Evolutionary conservation across 2,329 filamentous ascomycete species (phyloP).

Genomic region (Penicillium aurantiogriseum): DNA sequence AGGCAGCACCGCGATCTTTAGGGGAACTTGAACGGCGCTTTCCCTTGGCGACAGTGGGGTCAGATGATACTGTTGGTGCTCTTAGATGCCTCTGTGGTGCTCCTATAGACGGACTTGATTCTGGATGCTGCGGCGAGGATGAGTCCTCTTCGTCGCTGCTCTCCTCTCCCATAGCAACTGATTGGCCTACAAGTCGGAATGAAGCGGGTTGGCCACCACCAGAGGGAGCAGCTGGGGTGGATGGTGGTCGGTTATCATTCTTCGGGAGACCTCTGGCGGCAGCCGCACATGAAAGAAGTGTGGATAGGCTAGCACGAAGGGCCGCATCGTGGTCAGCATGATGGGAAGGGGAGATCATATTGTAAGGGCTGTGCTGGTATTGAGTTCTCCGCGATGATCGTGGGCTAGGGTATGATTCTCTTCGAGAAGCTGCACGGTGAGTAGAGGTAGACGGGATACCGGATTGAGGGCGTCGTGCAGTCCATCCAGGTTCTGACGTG

Average conservation of each 20-base stretch:
- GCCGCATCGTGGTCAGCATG: slow-evolving; percentile 91
- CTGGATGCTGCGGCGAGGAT: slow-evolving; percentile 18
- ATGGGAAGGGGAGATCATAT: slow-evolving; percentile 70
- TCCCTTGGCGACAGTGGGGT: slow-evolving; percentile 20
- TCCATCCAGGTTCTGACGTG: slow-evolving; percentile 45
- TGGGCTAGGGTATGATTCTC: slow-evolving; percentile 40
- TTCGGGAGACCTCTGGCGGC: slow-evolving; percentile 82
- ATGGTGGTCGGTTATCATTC: slow-evolving; percentile 34
- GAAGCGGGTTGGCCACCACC: slow-evolving; percentile 47
- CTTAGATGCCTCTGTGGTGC: slow-evolving; percentile 22
- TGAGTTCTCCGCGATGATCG: slow-evolving; percentile 35
- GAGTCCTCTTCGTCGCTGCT: slow-evolving; percentile 25
- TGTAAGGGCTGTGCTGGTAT: slow-evolving; percentile 57
- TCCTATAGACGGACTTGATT: slow-evolving; percentile 20
- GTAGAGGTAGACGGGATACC: slow-evolving; percentile 42
- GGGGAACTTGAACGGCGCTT: slow-evolving; percentile 39
- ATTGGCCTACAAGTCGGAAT: slow-evolving; percentile 61
- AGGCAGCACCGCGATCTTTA: slow-evolving; percentile 37
- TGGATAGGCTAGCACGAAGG: slow-evolving; percentile 88
- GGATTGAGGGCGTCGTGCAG: slow-evolving; percentile 51
- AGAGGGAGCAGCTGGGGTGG: slow-evolving; percentile 23
- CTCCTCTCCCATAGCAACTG: slow-evolving; percentile 53
- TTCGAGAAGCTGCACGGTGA: slow-evolving; percentile 34
- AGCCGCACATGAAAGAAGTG: slow-evolving; percentile 88
- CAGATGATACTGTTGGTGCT: slow-evolving; percentile 19